These are phyloP conservation scores for Elongisporangium prolatum DNA, from an alignment of 352 stramenopile species.

Conservation along the genomic window DNA sequence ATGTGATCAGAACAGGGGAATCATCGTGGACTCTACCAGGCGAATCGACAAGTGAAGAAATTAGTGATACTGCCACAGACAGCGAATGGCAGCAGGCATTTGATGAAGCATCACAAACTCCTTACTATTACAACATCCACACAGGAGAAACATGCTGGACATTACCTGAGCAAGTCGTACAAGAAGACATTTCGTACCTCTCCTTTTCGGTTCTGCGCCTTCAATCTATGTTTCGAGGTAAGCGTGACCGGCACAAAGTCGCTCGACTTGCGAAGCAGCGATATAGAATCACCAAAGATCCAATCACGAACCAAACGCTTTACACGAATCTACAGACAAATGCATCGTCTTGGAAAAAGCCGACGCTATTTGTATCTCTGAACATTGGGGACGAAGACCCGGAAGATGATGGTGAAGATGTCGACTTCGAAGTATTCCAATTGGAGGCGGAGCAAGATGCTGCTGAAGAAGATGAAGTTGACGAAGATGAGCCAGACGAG, in stretches of 20 bases:
- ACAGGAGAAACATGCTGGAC: conserved; percentile 71
- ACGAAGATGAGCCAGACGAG: conserved; percentile 18
- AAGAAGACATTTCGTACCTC: conserved; percentile 36
- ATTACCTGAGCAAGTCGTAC: conserved; percentile 16
- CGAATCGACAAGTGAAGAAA: conserved; percentile 13
- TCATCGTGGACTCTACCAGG: conserved; percentile 44
- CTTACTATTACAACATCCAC: conserved; percentile 66
- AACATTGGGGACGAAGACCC: conserved; percentile 18
- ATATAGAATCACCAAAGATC: conserved; percentile 34
- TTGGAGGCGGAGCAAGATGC: conserved; percentile 15
- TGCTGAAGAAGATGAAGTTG: conserved; percentile 11
- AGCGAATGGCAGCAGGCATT: conserved; percentile 56
- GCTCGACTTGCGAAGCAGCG: conserved; percentile 22
- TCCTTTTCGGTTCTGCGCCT: conserved; percentile 38
- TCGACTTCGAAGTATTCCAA: conserved; percentile 35
- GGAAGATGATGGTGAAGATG: conserved; percentile 23
- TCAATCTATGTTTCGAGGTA: conserved; percentile 44
- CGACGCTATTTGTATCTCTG: conserved; percentile 29
- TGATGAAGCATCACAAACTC: conserved; percentile 58
- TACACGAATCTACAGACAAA: conserved; percentile 42
- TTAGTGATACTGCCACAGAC: neutral
- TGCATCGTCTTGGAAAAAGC: conserved; percentile 31
- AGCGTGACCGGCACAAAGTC: conserved; percentile 22
- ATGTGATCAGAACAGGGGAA: conserved; percentile 37
- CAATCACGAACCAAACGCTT: conserved; percentile 25